phyloP scores from a whole-genome alignment of 2,329 filamentous ascomycete species.

The Sphaerulina populicola region DNA sequence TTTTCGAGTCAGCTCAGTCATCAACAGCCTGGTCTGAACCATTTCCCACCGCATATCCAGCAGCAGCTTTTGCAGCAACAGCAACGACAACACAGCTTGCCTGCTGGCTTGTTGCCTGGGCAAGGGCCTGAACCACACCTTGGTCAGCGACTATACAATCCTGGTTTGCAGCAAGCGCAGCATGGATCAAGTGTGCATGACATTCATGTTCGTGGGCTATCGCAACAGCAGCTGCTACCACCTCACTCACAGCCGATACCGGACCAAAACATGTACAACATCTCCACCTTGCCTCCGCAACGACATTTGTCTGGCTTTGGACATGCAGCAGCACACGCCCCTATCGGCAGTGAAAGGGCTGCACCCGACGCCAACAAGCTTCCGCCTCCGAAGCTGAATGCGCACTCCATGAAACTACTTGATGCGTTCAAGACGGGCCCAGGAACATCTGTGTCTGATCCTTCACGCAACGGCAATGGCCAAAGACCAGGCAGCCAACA shows the following conservation, averaged over 20 bases:
- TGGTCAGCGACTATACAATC: slow-evolving; percentile 3
- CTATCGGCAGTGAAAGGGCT: slow-evolving; percentile 32
- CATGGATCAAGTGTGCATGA: too few species aligned
- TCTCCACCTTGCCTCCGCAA: slow-evolving; percentile 6
- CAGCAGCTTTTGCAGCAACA: slow-evolving; percentile 23
- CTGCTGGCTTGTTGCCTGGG: slow-evolving; percentile 6
- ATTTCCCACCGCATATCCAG: slow-evolving; percentile 21
- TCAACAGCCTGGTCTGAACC: slow-evolving; percentile 19
- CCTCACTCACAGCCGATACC: neutral
- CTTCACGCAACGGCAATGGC: slow-evolving; percentile 3
- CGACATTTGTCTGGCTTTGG: slow-evolving; percentile 1
- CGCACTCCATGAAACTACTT: slow-evolving; percentile 50
- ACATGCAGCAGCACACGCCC: slow-evolving; percentile 22
- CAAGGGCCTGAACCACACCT: slow-evolving; percentile 5
- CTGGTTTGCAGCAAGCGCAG: neutral
- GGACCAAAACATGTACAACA: neutral
- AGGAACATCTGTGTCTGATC: slow-evolving; percentile 11
- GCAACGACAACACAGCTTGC: slow-evolving; percentile 23
- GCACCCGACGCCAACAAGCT: slow-evolving; percentile 51
- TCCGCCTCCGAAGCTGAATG: slow-evolving; percentile 50
- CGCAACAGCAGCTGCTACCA: neutral
- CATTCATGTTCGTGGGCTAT: too few species aligned
- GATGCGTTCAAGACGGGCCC: slow-evolving; percentile 42
- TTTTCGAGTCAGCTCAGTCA: slow-evolving; percentile 16
- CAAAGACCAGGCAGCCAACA: slow-evolving; percentile 33